phyloP scores from a whole-genome alignment of 1,139 yeast species.

The Kodamaea fungicola region DNA sequence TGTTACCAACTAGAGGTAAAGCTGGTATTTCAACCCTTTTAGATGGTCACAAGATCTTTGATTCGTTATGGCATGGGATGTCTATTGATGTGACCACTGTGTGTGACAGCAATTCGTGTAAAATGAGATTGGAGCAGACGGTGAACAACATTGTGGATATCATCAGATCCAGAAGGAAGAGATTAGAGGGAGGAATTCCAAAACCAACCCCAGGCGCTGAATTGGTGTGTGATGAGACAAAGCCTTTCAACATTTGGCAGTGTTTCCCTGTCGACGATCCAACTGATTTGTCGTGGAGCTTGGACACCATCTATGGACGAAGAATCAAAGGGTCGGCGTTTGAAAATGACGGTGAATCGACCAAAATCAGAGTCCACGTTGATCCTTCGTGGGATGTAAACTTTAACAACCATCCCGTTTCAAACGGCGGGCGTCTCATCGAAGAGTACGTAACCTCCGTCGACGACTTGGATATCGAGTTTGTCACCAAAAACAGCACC shows the following conservation, averaged over 20 bases:
- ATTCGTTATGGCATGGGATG: conserved; percentile 93
- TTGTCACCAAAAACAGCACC: conserved; percentile 34
- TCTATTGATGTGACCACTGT: conserved; percentile 74
- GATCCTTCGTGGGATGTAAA: conserved; percentile 49
- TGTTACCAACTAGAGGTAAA: conserved; percentile 89
- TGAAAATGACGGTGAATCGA: conserved; percentile 31
- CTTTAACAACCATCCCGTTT: conserved; percentile 16
- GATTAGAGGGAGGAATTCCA: conserved; percentile 66
- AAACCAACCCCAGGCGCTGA: conserved; percentile 68
- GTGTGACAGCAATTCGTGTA: conserved; percentile 43
- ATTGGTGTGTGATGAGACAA: conserved; percentile 70
- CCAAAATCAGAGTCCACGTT: conserved; percentile 42
- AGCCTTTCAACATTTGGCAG: conserved; percentile 52
- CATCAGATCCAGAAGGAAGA: conserved; percentile 60
- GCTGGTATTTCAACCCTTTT: conserved; percentile 83
- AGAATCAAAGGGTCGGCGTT: conserved; percentile 63
- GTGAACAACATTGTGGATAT: conserved; percentile 75
- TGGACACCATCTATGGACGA: conserved; percentile 70
- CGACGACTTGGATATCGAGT: conserved; percentile 34
- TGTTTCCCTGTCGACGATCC: conserved; percentile 76
- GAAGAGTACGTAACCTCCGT: conserved; percentile 29
- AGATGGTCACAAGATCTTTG: conserved; percentile 95
- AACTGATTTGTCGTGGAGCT: conserved; percentile 48
- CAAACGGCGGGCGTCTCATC: conserved; percentile 7
- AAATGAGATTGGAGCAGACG: conserved; percentile 60